Evolutionary conservation across 2,329 filamentous ascomycete species (phyloP).

Genomic region (Alternaria infectoria): DNA sequence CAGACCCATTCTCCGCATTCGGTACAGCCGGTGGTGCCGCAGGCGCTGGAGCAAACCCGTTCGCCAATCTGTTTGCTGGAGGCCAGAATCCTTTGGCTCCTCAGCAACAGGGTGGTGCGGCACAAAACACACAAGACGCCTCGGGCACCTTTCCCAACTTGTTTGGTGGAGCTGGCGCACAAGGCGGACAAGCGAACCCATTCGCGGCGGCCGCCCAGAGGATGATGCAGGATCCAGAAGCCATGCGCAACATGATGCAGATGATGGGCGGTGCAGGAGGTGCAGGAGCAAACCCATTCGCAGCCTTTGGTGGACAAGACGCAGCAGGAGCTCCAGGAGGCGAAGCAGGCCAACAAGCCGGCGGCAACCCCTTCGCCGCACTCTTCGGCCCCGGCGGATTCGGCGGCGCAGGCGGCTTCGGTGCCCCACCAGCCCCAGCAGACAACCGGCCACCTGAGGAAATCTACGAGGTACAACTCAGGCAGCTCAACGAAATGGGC

Average conservation of each 20-base stretch:
- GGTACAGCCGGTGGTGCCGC: slow-evolving; percentile 43
- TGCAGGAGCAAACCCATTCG: slow-evolving; percentile 44
- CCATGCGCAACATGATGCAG: slow-evolving; percentile 58
- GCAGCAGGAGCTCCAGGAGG: slow-evolving; percentile 36
- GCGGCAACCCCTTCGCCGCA: slow-evolving; percentile 50
- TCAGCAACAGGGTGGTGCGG: slow-evolving; percentile 26
- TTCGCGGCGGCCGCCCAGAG: slow-evolving; percentile 54
- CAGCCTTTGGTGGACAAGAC: slow-evolving; percentile 56
- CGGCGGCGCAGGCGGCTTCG: slow-evolving; percentile 46
- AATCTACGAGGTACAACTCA: slow-evolving; percentile 84
- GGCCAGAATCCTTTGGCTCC: slow-evolving; percentile 46
- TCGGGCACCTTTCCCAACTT: slow-evolving; percentile 54
- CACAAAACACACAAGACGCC: slow-evolving; percentile 28
- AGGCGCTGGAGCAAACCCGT: slow-evolving; percentile 58
- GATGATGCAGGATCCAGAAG: slow-evolving; percentile 64
- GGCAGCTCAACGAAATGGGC: slow-evolving; percentile 97
- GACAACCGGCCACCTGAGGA: slow-evolving; percentile 94
- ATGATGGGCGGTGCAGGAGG: slow-evolving; percentile 60
- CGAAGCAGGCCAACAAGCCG: slow-evolving; percentile 29
- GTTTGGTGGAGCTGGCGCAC: slow-evolving; percentile 54
- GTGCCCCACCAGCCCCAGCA: slow-evolving; percentile 57
- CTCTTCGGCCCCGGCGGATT: slow-evolving; percentile 54
- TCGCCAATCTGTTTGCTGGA: slow-evolving; percentile 63
- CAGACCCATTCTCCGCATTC: slow-evolving; percentile 57
- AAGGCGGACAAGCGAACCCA: slow-evolving; percentile 55